Evolutionary conservation across 805 yeast genomes (phyloP), one percentile per base, ranked within the genome.

Genomic region (Teunomyces pallodes): DNA sequence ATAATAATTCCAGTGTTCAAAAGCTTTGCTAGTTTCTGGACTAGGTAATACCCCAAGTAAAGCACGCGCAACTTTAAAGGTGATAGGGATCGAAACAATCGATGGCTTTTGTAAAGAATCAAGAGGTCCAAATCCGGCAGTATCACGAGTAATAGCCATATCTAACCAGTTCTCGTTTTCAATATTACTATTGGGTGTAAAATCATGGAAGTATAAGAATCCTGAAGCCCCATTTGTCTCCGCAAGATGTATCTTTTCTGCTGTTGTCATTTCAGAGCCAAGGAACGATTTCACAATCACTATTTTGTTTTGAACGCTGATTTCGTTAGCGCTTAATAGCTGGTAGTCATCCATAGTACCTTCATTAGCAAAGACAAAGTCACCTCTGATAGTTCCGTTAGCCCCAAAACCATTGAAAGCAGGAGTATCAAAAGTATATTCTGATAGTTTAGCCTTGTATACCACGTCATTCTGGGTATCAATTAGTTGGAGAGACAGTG

Each of bases 301-400:
- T 29, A 70, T 61, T 45, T 62, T 67, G 13, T 55, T 61, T 5
- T 44, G 42, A 1, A 65, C 51, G 14, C 49, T 46, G 13, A 65
- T 51, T 1, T 56, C 56, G 30, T 61, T 50, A 9, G 55, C 46
- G 9, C 39, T 16, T 27, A 72, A 48, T 3, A 54, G 36, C 4
- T 47, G 50, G 42, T 61, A 69, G 46, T 73, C 77, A 1, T 55
- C 57, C 1, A 52, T 49, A 1, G 55, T 43, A 3, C 74, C 77
- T n/a, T 57, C 53, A 46, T 68, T 65, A 7, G 57, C 72, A 55
- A 45, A 68, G 2, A 71, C 47, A 51, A 57, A 70, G 9, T 53
- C 55, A 0, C 58, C 65, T 4, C 47, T 51, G 1, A 64, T 54
- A 1, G 60, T 46, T 1, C 70, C 75, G 40, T 52, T 58, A 5